Evolutionary conservation across 1,284 basidiomycete species (phyloP).

Genomic region (Fomitiporia mediterranea): DNA sequence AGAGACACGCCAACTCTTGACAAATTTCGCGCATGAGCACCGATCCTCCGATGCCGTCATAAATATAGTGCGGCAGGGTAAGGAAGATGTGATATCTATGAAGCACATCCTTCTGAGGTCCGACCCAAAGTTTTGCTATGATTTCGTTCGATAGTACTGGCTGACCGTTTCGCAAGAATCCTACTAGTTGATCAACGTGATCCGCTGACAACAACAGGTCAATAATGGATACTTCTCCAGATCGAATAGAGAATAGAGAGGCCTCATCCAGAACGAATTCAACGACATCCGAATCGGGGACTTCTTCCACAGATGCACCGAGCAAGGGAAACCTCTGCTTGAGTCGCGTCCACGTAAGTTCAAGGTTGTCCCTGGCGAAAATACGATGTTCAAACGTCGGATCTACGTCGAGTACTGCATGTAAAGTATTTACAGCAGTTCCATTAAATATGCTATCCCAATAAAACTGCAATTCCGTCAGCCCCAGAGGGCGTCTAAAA

Average conservation of each 20-base stretch:
- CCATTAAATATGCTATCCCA: slow-evolving; percentile 41
- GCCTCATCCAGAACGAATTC: slow-evolving; percentile 38
- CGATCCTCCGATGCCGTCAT: slow-evolving; percentile 43
- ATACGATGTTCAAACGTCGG: slow-evolving; percentile 21
- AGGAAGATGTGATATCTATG: slow-evolving; percentile 39
- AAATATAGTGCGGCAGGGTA: slow-evolving; percentile 42
- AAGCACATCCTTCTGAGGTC: slow-evolving; percentile 31
- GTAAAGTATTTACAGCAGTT: slow-evolving; percentile 40
- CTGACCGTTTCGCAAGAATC: slow-evolving; percentile 31
- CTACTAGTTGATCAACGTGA: slow-evolving; percentile 24
- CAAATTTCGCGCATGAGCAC: slow-evolving; percentile 41
- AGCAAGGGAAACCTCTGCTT: slow-evolving; percentile 47
- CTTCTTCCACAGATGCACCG: slow-evolving; percentile 35
- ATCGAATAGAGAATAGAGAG: slow-evolving; percentile 27
- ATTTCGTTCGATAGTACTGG: slow-evolving; percentile 35
- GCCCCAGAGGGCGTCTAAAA: slow-evolving; percentile 30
- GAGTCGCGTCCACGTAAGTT: slow-evolving; percentile 37
- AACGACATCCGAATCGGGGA: slow-evolving; percentile 26
- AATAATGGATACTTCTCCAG: slow-evolving; percentile 34
- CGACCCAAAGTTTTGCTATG: slow-evolving; percentile 37
- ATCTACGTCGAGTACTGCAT: slow-evolving; percentile 26
- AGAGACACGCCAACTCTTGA: slow-evolving; percentile 35
- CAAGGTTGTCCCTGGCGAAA: slow-evolving; percentile 32
- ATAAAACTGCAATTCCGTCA: slow-evolving; percentile 40
- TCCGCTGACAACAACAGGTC: slow-evolving; percentile 15